Evolutionary conservation across 371 early-diverging fungal species (phyloP).

Genomic region (Mortierella sp.): DNA sequence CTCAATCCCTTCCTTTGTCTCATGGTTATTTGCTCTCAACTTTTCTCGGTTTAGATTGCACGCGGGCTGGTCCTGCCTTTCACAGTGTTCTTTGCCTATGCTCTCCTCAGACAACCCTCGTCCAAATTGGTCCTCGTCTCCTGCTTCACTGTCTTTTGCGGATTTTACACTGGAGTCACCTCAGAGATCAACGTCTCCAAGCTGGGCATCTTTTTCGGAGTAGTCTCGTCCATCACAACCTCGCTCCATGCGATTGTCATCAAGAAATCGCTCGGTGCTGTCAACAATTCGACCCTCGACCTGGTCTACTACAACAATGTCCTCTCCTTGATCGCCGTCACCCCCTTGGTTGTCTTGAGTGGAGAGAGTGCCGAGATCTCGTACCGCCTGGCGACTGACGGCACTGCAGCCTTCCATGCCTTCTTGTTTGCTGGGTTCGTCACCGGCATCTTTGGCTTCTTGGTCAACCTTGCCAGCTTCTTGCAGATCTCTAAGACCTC

Average conservation of each 20-base stretch:
- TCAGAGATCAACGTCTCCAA: constrained; percentile 56
- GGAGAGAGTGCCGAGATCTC: constrained; percentile 51
- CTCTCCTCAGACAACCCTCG: constrained; percentile 55
- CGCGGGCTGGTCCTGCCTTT: constrained; percentile 69
- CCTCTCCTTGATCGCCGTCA: constrained; percentile 55
- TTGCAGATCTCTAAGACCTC: constrained; percentile 72
- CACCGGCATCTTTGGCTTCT: constrained; percentile 68
- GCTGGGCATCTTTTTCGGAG: constrained; percentile 61
- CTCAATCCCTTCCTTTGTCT: background rate
- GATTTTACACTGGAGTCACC: constrained; percentile 67
- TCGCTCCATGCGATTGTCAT: constrained; percentile 73
- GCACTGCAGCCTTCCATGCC: constrained; percentile 29
- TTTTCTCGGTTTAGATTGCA: constrained; percentile 59
- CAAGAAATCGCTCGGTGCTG: constrained; percentile 62
- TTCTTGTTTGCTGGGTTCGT: constrained; percentile 57
- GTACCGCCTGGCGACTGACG: background rate
- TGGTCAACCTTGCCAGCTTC: constrained; percentile 72
- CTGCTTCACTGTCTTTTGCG: constrained; percentile 64
- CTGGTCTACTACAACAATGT: constrained; percentile 73
- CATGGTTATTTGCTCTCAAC: too few relatives aligned
- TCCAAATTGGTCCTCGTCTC: constrained; percentile 53
- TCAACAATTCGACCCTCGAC: constrained; percentile 63
- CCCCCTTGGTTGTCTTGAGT: constrained; percentile 61
- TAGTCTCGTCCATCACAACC: constrained; percentile 66
- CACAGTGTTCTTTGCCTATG: constrained; percentile 61